A percentile compares a stretch with the other conserved stretches of the same genome.
Conservation (phyloP, 768 basidiomycete genomes). For the Suillus subluteus region DNA sequence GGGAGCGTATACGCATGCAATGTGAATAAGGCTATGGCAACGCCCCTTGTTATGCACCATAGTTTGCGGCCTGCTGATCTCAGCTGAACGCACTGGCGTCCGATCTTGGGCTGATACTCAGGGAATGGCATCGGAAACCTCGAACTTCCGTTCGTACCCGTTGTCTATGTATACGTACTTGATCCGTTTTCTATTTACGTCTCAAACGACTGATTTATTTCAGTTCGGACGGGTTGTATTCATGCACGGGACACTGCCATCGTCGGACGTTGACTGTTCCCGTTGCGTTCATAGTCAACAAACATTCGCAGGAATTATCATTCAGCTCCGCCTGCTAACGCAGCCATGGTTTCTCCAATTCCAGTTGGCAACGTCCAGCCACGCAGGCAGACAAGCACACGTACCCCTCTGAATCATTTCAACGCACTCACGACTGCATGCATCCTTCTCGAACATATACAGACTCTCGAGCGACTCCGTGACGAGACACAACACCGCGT, state of each 20-base stretch:
- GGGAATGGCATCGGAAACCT: no score
- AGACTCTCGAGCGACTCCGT: slow-evolving; percentile 22
- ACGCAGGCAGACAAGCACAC: slow-evolving; percentile 4
- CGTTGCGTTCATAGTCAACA: neutral
- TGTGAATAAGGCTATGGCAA: no score
- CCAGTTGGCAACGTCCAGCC: neutral
- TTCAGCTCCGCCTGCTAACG: neutral
- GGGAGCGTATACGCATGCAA: no score
- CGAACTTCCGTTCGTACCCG: no score
- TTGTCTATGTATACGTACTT: neutral
- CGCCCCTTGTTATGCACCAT: no score
- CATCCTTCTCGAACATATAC: slow-evolving; percentile 30
- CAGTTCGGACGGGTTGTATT: neutral
- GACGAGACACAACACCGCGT: slow-evolving; percentile 10
- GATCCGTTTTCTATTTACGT: neutral
- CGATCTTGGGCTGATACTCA: no score
- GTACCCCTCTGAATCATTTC: slow-evolving; percentile 11
- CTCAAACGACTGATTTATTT: neutral
- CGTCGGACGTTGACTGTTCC: neutral
- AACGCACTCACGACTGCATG: slow-evolving; percentile 35
- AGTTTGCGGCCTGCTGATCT: no score
- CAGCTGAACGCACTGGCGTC: no score
- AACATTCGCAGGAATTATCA: neutral
- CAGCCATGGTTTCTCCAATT: neutral
- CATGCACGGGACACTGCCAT: neutral